Evolutionary conservation across 228 moss, liverwort and hornwort species (phyloP).

Genomic region (Sphagnum magellanicum): DNA sequence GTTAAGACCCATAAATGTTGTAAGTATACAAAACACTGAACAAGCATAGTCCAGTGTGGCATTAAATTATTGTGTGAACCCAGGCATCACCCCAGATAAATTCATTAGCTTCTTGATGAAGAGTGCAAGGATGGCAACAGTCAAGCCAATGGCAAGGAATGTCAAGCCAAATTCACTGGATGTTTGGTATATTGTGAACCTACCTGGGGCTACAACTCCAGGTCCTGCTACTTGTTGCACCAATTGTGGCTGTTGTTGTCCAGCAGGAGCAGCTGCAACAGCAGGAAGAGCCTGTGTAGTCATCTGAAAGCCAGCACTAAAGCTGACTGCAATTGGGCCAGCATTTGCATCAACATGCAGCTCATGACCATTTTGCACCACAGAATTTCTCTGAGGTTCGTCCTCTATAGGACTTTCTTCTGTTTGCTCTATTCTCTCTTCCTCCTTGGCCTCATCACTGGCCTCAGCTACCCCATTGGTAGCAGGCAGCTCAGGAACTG

Average conservation of each 20-base stretch:
- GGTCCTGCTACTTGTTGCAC: constrained; percentile 21
- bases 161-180: constrained; percentile 79
- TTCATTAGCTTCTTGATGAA: constrained; percentile 79
- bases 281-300: constrained; percentile 18
- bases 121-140: constrained; percentile 82
- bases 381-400: constrained; percentile 22
- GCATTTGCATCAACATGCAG: constrained; percentile 48
- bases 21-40: too few species aligned
- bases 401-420: constrained; percentile 16
- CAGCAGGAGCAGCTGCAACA: constrained; percentile 15
- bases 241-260: constrained; percentile 17
- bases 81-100: constrained; percentile 17
- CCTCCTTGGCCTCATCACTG: constrained; percentile 38
- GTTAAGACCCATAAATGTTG: too few species aligned
- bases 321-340: constrained; percentile 51
- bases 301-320: constrained; percentile 41
- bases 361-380: constrained; percentile 49
- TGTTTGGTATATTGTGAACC: constrained; percentile 38
- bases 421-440: constrained; percentile 29
- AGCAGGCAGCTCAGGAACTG: constrained; percentile 46
- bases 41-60: too few species aligned
- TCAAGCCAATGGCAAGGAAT: constrained; percentile 72
- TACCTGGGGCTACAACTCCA: constrained; percentile 30
- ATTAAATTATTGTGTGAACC: too few species aligned
- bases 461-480: constrained; percentile 28